Evolutionary conservation across 148 eudicot genomes (phyloP), one percentile per base, ranked within the genome.

Genomic region (Polygonum maritimum): DNA sequence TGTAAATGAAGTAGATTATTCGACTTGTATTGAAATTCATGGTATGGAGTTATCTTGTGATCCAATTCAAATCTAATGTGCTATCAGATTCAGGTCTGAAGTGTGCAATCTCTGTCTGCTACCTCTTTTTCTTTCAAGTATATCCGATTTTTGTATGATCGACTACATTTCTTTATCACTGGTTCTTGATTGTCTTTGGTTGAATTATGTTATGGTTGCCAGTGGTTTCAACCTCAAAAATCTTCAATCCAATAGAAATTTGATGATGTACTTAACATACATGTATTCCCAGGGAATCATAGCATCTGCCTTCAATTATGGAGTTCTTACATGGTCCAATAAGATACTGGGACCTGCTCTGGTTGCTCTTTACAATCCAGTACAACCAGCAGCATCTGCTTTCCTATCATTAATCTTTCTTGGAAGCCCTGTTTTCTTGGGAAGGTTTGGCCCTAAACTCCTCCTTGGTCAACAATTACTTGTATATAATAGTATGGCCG

Each of bases 301-400:
- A 73, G 92, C 98, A 48, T 93, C 98, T 71, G 98, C 96, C 7
- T 52, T 91, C 19, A 91, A 91, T 80, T 91, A 93, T 74, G 98
- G 93, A 76, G 87, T 90, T 44, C 58, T 83, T 54, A 89, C 98
- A 57, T 93, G 98, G 98, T 93, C 87, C 79, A 93, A 93, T 67
- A 93, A 90, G 83, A 86, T 89, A 69, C 35, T 93, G 72, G 98
- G 98, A 69, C 98, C 98, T 77, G 88, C 93, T 77, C 69, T 93
- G 78, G 98, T 93, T 52, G 93, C 98, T 65, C 87, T 93, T 78
- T 93, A 93, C 81, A 86, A 82, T 78, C 96, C 98, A 44, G 93
- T 93, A 78, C 98, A 93, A 84, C 98, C 98, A 62, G 93, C 90
- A 80, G 89, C 89, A 73, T 89, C 98, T 47, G 89, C 98, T 73